Evolutionary conservation across 768 basidiomycete genomes (phyloP), one percentile per base, ranked within the genome.

Genomic region (Boletus patriciae): DNA sequence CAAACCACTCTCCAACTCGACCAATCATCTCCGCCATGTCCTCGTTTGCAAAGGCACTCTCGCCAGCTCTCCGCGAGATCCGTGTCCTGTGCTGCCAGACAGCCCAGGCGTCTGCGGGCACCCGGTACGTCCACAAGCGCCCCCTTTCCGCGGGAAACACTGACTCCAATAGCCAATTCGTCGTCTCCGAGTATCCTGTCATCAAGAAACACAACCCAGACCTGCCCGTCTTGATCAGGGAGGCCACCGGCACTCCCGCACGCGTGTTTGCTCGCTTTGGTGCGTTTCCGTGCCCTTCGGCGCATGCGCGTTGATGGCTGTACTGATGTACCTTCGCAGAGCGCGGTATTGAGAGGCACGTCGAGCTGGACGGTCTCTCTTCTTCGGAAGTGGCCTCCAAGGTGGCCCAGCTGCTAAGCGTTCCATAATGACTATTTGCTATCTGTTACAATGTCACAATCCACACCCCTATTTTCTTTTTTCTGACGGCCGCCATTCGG

Each of bases 191-290:
- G 60, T 92, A 93, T 68, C 83, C 88, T 6, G 62, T 77, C 50
- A 82, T 92, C 66, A 92, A 93, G 76, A 80, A 89, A 69, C 76
- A 87, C 72, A 94, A 94, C 68, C 92, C 91, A 38, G 86, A 94
- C 74, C 75, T 94, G n/a, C 92, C 90, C 18, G 80, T 92, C 37
- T 71, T 93, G 64, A 88, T 93, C 65, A 81, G 92, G 64, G 88
- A 92, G 74, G 92, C 90, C 16, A 77, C 75, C 51, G 88, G 85
- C 37, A 91, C 89, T 9, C 90, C 89, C 37, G 90, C 90, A 59
- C 80, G 92, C 67, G 83, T 83, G 46, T 94, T 92, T 80, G 91
- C 88, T 51, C 79, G 92, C 66, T 94, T 90, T 68, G 91, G 92
- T 94, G 74, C 71, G 89, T 72, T 45, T 56, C 51, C 46, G 40